Evolutionary conservation across 1,284 basidiomycete genomes (phyloP).

Genomic region (Tylopilus sp.): DNA sequence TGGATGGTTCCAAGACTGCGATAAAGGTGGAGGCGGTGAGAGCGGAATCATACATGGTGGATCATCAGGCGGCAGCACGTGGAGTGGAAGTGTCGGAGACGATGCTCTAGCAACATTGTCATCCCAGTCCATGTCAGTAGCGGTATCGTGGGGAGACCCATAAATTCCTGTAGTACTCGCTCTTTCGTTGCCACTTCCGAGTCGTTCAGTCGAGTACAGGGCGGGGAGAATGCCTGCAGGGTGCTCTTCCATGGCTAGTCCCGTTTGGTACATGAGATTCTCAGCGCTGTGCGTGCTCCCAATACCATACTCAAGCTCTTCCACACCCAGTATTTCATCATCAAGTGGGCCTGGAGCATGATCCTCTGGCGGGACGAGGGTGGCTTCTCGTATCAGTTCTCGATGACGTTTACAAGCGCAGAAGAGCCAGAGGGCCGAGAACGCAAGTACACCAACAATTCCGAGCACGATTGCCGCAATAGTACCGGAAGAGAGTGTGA

Average conservation of each 20-base stretch:
- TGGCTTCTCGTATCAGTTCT: constrained; percentile 18
- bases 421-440: constrained; percentile 31
- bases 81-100: constrained; percentile 27
- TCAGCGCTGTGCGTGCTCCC: neutral
- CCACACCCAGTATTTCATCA: constrained; percentile 20
- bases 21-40: constrained; percentile 25
- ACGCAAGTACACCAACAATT: constrained; percentile 25
- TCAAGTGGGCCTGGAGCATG: constrained; percentile 19
- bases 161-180: constrained; percentile 30
- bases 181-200: constrained; percentile 15
- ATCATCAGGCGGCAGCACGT: constrained; percentile 13
- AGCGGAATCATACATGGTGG: constrained; percentile 17
- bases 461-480: constrained; percentile 27
- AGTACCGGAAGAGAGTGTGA: constrained; percentile 23
- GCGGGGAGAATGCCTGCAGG: constrained; percentile 31
- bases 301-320: constrained; percentile 9
- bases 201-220: constrained; percentile 16
- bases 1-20: constrained; percentile 5
- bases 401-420: constrained; percentile 32
- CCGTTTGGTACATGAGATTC: neutral
- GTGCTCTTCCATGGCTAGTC: constrained; percentile 20
- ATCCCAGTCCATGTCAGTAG: constrained; percentile 10
- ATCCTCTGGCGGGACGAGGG: constrained; percentile 6
- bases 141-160: constrained; percentile 21
- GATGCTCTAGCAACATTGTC: constrained; percentile 16